Conservation (phyloP, 1,284 basidiomycete species). For the Ganoderma lingzhi region DNA sequence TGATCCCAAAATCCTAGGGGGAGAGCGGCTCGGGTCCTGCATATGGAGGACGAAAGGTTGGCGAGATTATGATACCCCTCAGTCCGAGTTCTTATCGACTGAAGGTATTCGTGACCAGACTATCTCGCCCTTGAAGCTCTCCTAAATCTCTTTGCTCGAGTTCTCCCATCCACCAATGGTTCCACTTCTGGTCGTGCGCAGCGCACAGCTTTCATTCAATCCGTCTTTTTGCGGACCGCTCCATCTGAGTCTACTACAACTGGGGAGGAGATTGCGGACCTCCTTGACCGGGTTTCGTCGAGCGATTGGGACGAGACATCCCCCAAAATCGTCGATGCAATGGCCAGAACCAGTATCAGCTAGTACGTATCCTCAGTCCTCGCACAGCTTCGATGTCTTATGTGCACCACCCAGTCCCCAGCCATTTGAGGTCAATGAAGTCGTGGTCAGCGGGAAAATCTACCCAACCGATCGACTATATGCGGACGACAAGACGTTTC, state of each 20-base stretch:
- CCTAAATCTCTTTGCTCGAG: constrained; percentile 60
- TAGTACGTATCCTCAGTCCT: constrained; percentile 49
- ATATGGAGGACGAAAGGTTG: constrained; percentile 44
- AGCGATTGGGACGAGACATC: constrained; percentile 64
- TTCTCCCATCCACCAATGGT: constrained; percentile 56
- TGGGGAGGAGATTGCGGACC: constrained; percentile 47
- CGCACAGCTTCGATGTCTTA: constrained; percentile 4
- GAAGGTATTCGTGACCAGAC: constrained; percentile 46
- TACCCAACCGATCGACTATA: constrained; percentile 54
- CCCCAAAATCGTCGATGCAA: constrained; percentile 53
- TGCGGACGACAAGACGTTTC: constrained; percentile 58
- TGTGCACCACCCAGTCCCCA: constrained; percentile 55
- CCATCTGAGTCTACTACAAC: constrained; percentile 30
- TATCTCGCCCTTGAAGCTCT: constrained; percentile 64
- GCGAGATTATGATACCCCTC: constrained; percentile 2
- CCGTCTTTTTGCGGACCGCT: constrained; percentile 50
- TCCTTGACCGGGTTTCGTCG: constrained; percentile 51
- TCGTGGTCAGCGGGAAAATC: constrained; percentile 50
- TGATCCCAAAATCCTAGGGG: constrained; percentile 38
- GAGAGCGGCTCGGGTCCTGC: constrained; percentile 40
- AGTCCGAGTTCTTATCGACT: neutral
- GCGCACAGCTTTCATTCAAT: constrained; percentile 56
- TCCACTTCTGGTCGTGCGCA: constrained; percentile 44
- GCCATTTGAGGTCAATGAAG: constrained; percentile 56
- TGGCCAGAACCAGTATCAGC: constrained; percentile 54